Conservation (phyloP, 2,329 filamentous ascomycete species). For the Botrytis squamosa region DNA sequence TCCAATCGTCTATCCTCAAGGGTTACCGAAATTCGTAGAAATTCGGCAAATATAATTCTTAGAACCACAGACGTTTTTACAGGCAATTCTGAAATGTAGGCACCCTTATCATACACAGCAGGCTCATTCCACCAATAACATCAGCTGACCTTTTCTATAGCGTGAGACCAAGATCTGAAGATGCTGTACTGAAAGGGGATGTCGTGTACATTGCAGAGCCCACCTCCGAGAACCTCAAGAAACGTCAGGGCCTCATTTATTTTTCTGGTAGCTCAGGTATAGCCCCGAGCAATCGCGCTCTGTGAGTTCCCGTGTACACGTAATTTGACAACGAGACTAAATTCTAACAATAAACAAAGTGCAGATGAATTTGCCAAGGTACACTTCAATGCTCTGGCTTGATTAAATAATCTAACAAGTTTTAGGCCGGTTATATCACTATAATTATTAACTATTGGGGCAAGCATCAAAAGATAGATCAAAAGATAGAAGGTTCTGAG, state of each 20-base stretch:
- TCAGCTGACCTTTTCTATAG: not conserved
- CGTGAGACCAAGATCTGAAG: not conserved
- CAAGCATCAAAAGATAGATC: not conserved
- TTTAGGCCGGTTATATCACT: not conserved
- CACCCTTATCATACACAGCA: not conserved
- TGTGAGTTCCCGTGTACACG: not conserved
- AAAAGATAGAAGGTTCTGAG: not conserved
- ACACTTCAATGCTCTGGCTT: not conserved
- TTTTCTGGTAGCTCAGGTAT: not conserved
- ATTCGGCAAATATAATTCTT: not conserved
- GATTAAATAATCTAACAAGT: not conserved
- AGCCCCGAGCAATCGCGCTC: not conserved
- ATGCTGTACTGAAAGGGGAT: not conserved
- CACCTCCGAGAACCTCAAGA: not conserved
- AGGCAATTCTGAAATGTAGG: not conserved
- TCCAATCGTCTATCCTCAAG: not conserved
- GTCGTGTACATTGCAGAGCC: not conserved
- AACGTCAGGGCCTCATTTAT: not conserved
- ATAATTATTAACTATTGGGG: not conserved
- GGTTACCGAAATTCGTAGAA: not conserved
- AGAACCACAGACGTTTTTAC: not conserved
- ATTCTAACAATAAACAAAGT: not conserved
- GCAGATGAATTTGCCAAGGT: slow-evolving; percentile 8
- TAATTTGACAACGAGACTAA: not conserved
- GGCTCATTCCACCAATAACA: not conserved